phyloP scores from a whole-genome alignment of 805 yeast genomes.

The Wickerhamiella brachini region DNA sequence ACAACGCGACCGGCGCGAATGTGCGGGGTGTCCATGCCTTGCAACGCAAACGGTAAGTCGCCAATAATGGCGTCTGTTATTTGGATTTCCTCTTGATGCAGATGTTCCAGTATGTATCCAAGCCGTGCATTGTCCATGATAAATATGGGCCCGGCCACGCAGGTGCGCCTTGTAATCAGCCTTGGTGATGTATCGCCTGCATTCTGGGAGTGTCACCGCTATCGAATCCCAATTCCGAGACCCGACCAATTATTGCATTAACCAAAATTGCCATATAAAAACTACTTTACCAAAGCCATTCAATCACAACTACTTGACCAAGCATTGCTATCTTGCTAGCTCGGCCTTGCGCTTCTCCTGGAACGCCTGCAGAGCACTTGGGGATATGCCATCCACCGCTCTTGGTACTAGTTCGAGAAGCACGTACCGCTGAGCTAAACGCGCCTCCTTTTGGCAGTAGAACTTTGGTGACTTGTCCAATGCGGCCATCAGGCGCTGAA shows the following conservation, averaged over 20 bases:
- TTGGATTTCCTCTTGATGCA: background rate
- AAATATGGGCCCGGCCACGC: no score
- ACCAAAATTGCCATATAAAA: no score
- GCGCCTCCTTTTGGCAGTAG: background rate
- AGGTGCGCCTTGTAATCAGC: no score
- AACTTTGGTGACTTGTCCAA: background rate
- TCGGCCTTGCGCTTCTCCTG: background rate
- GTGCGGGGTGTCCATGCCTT: constrained; percentile 9
- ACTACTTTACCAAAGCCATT: no score
- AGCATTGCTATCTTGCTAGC: no score
- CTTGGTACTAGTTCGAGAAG: background rate
- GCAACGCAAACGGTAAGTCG: constrained; percentile 32
- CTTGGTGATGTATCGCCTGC: no score
- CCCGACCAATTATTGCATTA: no score
- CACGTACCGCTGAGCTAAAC: background rate
- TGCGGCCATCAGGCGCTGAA: background rate
- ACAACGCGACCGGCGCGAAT: constrained; percentile 3
- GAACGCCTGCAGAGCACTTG: background rate
- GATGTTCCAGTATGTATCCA: background rate
- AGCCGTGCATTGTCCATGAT: background rate
- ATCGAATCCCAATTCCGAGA: no score
- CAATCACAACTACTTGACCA: no score
- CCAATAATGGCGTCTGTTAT: background rate
- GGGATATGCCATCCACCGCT: background rate
- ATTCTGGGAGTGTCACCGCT: no score